Percentiles rank a stretch among this genome's conserved stretches.
phyloP scores from a whole-genome alignment of 2,329 filamentous ascomycete species.

The Aspergillus amoenus region DNA sequence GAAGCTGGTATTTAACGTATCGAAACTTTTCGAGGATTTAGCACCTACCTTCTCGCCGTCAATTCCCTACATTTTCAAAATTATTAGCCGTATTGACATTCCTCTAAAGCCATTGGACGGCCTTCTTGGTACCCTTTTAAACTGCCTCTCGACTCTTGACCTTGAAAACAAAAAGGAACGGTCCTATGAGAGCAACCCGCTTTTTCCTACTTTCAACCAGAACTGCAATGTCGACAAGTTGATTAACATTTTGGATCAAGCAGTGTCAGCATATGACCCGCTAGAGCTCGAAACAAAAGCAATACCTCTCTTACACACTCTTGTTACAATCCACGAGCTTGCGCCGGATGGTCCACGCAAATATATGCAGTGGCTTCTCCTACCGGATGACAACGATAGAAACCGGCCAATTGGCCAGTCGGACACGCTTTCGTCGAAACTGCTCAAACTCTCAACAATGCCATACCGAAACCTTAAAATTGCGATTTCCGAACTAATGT shows the following conservation, averaged over 20 bases:
- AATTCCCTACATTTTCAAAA: slow-evolving; percentile 67
- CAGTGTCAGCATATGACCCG: slow-evolving; percentile 63
- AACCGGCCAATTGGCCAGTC: slow-evolving; percentile 74
- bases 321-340: slow-evolving; percentile 69
- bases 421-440: slow-evolving; percentile 69
- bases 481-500: slow-evolving; percentile 75
- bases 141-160: slow-evolving; percentile 77
- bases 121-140: slow-evolving; percentile 70
- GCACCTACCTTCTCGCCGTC: slow-evolving; percentile 63
- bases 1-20: slow-evolving; percentile 87
- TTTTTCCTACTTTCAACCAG: slow-evolving; percentile 66
- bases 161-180: slow-evolving; percentile 56
- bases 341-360: slow-evolving; percentile 63
- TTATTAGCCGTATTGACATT: slow-evolving; percentile 64
- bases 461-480: slow-evolving; percentile 72
- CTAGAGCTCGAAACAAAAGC: slow-evolving; percentile 70
- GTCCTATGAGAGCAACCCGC: slow-evolving; percentile 45
- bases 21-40: slow-evolving; percentile 68
- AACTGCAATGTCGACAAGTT: slow-evolving; percentile 63
- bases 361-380: slow-evolving; percentile 64
- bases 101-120: slow-evolving; percentile 68
- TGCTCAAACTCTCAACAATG: slow-evolving; percentile 76
- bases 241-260: slow-evolving; percentile 67
- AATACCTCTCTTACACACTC: slow-evolving; percentile 70
- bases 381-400: slow-evolving; percentile 77